Percentiles rank a stretch among this genome's conserved stretches.
Evolutionary conservation across 805 yeast species (phyloP).

Genomic region (Candida tammaniensis): DNA sequence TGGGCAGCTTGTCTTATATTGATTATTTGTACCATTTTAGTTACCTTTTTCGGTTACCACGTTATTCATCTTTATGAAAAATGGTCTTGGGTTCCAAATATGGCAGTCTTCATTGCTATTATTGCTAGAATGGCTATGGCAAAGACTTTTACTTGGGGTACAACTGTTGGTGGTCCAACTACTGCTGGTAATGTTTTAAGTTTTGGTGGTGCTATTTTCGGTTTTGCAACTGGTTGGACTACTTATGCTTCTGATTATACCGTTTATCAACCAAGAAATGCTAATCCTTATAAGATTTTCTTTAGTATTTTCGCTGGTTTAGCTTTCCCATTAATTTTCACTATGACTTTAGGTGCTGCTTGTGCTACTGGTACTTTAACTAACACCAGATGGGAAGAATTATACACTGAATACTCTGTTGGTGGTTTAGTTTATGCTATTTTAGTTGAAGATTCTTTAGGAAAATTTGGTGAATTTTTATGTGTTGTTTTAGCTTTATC

Average conservation of each 20-base stretch:
- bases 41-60: slow-evolving; percentile 81
- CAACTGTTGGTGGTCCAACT: slow-evolving; percentile 49
- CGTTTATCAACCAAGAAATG: slow-evolving; percentile 73
- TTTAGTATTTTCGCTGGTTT: slow-evolving; percentile 63
- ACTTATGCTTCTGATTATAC: slow-evolving; percentile 92
- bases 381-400: slow-evolving; percentile 26
- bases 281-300: slow-evolving; percentile 59
- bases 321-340: slow-evolving; percentile 64
- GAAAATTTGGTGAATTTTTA: slow-evolving; percentile 88
- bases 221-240: slow-evolving; percentile 94
- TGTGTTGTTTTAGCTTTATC: slow-evolving; percentile 82
- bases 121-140: slow-evolving; percentile 73
- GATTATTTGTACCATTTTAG: slow-evolving; percentile 61
- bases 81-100: slow-evolving; percentile 85
- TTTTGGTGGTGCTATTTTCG: slow-evolving; percentile 79
- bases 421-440: slow-evolving; percentile 82
- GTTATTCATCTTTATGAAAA: slow-evolving; percentile 80
- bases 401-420: slow-evolving; percentile 25
- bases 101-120: slow-evolving; percentile 68
- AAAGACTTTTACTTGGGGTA: slow-evolving; percentile 52
- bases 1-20: slow-evolving; percentile 88
- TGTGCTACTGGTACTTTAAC: slow-evolving; percentile 60
- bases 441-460: slow-evolving; percentile 74
- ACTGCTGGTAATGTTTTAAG: slow-evolving; percentile 77
- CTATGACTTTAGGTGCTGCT: slow-evolving; percentile 84